Evolutionary conservation across 1,284 basidiomycete species (phyloP).

Genomic region (Calocybe gambosa): DNA sequence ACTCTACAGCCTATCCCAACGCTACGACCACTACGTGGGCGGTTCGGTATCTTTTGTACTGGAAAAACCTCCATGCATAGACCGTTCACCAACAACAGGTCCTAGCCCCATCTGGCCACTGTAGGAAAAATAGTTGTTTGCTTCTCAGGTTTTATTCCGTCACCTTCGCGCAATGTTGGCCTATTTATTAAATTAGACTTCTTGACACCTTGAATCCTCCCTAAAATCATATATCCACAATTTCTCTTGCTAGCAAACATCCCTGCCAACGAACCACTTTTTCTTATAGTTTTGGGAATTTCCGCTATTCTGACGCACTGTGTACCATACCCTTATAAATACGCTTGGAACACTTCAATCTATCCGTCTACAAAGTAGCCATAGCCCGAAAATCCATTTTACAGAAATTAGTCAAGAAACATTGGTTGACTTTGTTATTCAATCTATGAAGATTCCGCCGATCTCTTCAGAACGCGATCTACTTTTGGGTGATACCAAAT

Average conservation of each 20-base stretch:
- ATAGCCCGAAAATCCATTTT: not conserved
- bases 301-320: no score
- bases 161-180: not conserved
- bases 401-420: not conserved
- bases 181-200: no score
- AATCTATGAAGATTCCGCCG: conserved; percentile 29
- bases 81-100: conserved; percentile 16
- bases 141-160: not conserved
- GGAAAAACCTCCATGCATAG: conserved; percentile 27
- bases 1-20: conserved; percentile 14
- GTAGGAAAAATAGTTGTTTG: conserved; percentile 9
- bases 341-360: no score
- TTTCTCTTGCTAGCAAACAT: no score
- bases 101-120: conserved; percentile 8
- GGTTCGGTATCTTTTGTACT: conserved; percentile 29
- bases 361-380: no score
- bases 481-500: conserved; percentile 7
- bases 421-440: not conserved
- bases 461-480: conserved; percentile 14
- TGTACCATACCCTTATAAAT: no score
- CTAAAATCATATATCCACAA: no score
- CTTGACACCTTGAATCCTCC: no score
- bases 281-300: no score
- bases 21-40: conserved; percentile 20
- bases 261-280: no score